Evolutionary conservation across 169 alveolate species (phyloP).

Genomic region (Hammondia hammondi): DNA sequence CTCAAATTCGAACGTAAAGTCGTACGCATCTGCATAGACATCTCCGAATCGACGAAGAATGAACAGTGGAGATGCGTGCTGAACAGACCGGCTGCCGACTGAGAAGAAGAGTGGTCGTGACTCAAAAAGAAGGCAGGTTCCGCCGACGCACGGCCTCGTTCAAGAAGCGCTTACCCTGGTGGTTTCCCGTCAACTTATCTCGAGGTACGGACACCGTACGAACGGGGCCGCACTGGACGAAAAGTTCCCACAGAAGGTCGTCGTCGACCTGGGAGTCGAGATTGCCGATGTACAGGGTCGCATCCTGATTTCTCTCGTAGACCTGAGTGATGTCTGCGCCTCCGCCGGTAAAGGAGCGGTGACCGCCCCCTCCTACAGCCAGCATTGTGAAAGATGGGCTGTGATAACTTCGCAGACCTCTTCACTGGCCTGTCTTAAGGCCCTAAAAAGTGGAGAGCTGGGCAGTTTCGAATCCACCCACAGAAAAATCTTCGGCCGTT

Average conservation of each 20-base stretch:
- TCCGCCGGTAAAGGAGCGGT: conserved; percentile 39
- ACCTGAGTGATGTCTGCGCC: conserved; percentile 84
- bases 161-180: conserved; percentile 28
- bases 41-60: too few relatives aligned
- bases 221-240: conserved; percentile 96
- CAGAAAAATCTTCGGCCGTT: neutral
- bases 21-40: too few relatives aligned
- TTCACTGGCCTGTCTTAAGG: neutral
- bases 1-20: too few relatives aligned
- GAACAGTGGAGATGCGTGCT: too few relatives aligned
- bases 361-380: conserved; percentile 1
- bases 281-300: conserved; percentile 92
- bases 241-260: conserved; percentile 97
- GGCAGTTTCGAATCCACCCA: neutral
- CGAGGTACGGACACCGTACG: conserved; percentile 97
- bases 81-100: too few relatives aligned
- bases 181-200: conserved; percentile 88
- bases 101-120: too few relatives aligned
- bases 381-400: neutral
- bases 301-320: conserved; percentile 92
- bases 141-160: neutral
- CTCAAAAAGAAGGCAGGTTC: too few relatives aligned
- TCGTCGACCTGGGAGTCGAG: conserved; percentile 96
- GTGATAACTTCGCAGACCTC: too few relatives aligned
- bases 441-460: neutral